Percentiles rank a stretch among this genome's conserved stretches.
These are phyloP conservation scores for Rubus parviflorus DNA, from an alignment of 306 rosid species.

Conservation along the genomic window DNA sequence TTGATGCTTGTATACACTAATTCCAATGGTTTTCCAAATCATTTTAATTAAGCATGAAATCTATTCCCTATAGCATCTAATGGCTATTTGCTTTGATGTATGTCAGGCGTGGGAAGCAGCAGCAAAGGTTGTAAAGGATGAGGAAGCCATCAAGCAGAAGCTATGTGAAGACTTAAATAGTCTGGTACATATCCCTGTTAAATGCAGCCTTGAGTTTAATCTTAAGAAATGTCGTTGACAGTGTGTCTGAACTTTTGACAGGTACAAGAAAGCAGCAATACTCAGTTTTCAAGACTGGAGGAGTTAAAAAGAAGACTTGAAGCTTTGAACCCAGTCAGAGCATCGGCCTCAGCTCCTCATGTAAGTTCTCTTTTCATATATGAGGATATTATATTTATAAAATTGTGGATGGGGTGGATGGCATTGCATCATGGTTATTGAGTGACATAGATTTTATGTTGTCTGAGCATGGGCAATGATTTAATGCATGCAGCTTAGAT, in stretches of 20 bases:
- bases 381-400: not conserved
- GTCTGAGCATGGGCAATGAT: not conserved
- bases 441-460: not conserved
- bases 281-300: constrained; percentile 74
- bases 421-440: not conserved
- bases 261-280: constrained; percentile 90
- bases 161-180: constrained; percentile 82
- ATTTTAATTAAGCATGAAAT: not conserved
- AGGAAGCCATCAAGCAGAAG: constrained; percentile 77
- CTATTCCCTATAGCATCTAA: constrained; percentile 3
- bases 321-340: constrained; percentile 71
- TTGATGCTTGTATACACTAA: not conserved
- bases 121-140: constrained; percentile 60
- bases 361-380: constrained; percentile 41
- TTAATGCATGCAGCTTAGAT: not conserved
- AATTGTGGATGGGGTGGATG: not conserved
- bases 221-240: constrained; percentile 31
- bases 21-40: not conserved
- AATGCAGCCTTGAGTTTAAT: constrained; percentile 6
- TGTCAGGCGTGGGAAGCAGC: constrained; percentile 79
- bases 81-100: constrained; percentile 21
- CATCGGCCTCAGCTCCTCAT: constrained; percentile 46
- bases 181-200: constrained; percentile 54
- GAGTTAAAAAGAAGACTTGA: constrained; percentile 89
- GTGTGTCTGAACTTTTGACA: constrained; percentile 24